Percentiles rank a stretch among this genome's conserved stretches.
These are phyloP conservation scores for Saturnispora silvae DNA, from an alignment of 805 yeast species.

Conservation along the genomic window DNA sequence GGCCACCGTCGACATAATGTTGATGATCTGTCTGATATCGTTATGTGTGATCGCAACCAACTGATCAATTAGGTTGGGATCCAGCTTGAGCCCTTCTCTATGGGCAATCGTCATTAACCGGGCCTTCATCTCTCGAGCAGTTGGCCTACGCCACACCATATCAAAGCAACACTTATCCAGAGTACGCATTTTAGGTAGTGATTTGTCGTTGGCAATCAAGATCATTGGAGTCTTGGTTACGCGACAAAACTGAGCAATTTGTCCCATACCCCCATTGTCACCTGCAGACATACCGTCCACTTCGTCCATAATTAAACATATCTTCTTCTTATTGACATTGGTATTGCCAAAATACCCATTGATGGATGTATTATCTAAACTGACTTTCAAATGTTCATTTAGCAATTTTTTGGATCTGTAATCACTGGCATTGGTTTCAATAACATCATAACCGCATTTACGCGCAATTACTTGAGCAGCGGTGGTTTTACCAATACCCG, in stretches of 20 bases:
- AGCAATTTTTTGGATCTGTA: conserved; percentile 76
- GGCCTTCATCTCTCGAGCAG: conserved; percentile 67
- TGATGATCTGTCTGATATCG: conserved; percentile 91
- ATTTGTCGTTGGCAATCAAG: conserved; percentile 85
- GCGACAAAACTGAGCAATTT: conserved; percentile 75
- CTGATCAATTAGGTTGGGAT: conserved; percentile 71
- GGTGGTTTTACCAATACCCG: conserved; percentile 78
- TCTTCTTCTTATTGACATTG: conserved; percentile 32
- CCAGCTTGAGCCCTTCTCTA: conserved; percentile 71
- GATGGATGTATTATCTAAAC: conserved; percentile 73
- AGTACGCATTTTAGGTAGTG: conserved; percentile 91
- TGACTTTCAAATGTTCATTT: conserved; percentile 55
- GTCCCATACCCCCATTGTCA: conserved; percentile 97
- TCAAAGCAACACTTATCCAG: conserved; percentile 78
- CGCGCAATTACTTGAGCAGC: conserved; percentile 70
- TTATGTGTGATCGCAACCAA: conserved; percentile 76
- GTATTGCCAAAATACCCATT: conserved; percentile 53
- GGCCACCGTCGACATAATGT: conserved; percentile 75
- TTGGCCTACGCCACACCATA: conserved; percentile 81
- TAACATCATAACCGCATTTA: conserved; percentile 57
- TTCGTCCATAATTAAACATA: conserved; percentile 93
- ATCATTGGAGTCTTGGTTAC: conserved; percentile 85
- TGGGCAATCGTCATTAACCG: conserved; percentile 85
- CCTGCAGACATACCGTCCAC: conserved; percentile 99
- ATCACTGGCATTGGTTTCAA: conserved; percentile 81